Conservation (phyloP, 768 basidiomycete genomes). For the Mycena galericulata region DNA sequence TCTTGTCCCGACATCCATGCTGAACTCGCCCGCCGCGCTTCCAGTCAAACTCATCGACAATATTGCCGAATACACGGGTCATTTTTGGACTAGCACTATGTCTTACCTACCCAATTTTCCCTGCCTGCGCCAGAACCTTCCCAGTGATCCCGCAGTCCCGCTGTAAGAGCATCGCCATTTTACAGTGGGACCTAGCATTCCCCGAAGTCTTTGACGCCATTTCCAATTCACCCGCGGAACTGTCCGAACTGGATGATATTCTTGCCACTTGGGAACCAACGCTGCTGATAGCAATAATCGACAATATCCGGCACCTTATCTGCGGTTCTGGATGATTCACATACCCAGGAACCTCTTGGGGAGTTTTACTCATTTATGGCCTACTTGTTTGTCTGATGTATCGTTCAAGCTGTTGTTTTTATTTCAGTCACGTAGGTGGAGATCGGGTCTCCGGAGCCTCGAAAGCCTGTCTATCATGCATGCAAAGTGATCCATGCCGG, state of each 20-base stretch:
- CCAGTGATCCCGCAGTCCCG: not conserved
- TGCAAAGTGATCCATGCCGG: not conserved
- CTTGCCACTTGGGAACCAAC: not conserved
- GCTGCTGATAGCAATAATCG: not conserved
- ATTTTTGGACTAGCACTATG: not conserved
- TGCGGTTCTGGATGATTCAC: not conserved
- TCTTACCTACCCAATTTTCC: not conserved
- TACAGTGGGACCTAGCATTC: constrained; percentile 3
- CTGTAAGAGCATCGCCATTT: not conserved
- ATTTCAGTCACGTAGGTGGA: not conserved
- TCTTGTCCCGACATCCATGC: not conserved
- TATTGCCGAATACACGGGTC: not conserved
- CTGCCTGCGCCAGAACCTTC: not conserved
- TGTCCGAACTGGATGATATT: not conserved
- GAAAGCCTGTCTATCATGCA: not conserved
- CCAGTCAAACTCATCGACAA: constrained; percentile 1
- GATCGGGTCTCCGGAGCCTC: not conserved
- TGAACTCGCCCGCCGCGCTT: not conserved
- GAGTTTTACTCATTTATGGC: too few species aligned
- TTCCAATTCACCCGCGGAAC: not conserved
- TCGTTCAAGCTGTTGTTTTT: not conserved
- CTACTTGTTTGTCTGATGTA: not conserved
- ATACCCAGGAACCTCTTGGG: not conserved
- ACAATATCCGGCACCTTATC: not conserved
- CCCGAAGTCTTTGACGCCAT: not conserved